Evolutionary conservation across 2,329 filamentous ascomycete species (phyloP), one percentile per base, ranked within the genome.

Genomic region (Rhinocladiella mackenziei): DNA sequence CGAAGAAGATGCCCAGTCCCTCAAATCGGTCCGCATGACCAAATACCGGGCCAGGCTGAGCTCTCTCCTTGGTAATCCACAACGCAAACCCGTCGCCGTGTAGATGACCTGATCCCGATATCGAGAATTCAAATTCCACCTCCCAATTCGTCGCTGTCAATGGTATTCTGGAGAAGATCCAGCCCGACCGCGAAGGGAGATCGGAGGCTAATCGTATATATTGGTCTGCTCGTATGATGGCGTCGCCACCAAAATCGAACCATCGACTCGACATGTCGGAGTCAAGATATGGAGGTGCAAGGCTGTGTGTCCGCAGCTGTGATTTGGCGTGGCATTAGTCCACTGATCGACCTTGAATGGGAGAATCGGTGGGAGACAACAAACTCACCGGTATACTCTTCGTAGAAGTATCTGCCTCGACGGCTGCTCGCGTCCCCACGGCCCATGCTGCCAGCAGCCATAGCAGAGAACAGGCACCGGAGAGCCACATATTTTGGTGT

Each of bases 131-230:
- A 54, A 97, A 78, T 67, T 94, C 86, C 56, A 98, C 84, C 77
- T 97, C 88, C 92, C 92, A 98, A 71, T 98, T 98, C 30, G 91
- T 98, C 33, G 92, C 92, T 7, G 92, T 98, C 59, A 98, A 71
- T 19, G 92, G 92, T 37, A 97, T 87, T 48, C 89, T 80, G 36
- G 89, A 96, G 72, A 91, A 97, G 56, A 97, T 74, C 86, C 86
- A 96, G 61, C 92, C 92, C 60, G 81, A 78, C 69, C 94, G 88
- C 59, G 91, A 96, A 48, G 86, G 86, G 51, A 85, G 83, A 69
- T 97, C 89, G 47, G 88, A 86, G 20, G 89, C 89, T 45, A 98
- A 80, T 57, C 92, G 89, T 58, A 98, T 84, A 69, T 97, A 96
- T 68, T 78, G 75, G 61, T 84, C 81, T 51, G 80, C 76, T 55